Evolutionary conservation across 495 filamentous ascomycete genomes (phyloP), one percentile per base, ranked within the genome.

Genomic region (Aspergillus kassunensis): DNA sequence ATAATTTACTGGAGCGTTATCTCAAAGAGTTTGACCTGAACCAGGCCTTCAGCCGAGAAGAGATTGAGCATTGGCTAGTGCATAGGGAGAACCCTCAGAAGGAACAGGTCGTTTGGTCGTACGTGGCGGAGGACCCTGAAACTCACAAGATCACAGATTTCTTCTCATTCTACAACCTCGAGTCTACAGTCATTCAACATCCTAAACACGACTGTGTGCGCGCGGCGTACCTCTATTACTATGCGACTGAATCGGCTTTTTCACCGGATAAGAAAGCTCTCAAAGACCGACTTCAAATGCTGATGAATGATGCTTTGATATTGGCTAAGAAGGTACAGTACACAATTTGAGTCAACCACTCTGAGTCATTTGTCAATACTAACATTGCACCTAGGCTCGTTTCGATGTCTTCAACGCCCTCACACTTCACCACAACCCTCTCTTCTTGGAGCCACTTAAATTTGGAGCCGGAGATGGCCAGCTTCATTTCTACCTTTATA

Each of bases 341-440:
- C n/a, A n/a, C n/a, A n/a, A n/a, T n/a, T n/a, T n/a, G n/a, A n/a
- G n/a, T n/a, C n/a, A n/a, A n/a, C n/a, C n/a, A n/a, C n/a, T n/a
- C n/a, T n/a, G n/a, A n/a, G n/a, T n/a, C n/a, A n/a, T n/a, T n/a
- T 23, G 15, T 31, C 23, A 24, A 21, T 29, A 6, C 33, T 47
- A 37, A 64, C 50, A 43, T 18, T 19, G 48, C 44, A 51, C 53
- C 4, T 50, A 86, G 76, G 77, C 78, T 57, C 82, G 86, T 34
- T 97, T 97, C 65, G 93, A 98, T 66, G 93, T 98, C 34, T 95
- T 97, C 76, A 98, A 98, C 57, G 92, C 89, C 0, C 79, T 98
- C 16, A 96, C 93, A 0, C 75, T 95, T 25, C 81, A 95, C 59
- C 93, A 98, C 64, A 98, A 97, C 70, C 83, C 84, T 5, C 76